Evolutionary conservation across 2,329 filamentous ascomycete genomes (phyloP), one percentile per base, ranked within the genome.

Genomic region (Pestalotiopsis sp.): DNA sequence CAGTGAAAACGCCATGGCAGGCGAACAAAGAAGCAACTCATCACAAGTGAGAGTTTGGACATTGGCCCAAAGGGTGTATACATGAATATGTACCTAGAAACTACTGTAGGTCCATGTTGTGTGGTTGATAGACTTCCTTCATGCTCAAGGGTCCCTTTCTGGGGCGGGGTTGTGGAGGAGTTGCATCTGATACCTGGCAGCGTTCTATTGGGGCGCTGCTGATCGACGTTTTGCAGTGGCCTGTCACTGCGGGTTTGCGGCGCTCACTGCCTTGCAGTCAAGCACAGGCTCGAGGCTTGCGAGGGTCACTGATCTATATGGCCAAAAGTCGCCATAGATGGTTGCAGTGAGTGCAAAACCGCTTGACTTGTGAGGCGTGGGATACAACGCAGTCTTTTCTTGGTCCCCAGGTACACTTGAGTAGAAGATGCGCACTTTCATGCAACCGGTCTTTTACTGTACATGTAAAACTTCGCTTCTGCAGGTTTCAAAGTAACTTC

Each of bases 401-500:
- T 36, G 31, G 14, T 14, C n/a, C 14, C 13, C 13, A 49, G 13
- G 6, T n/a, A 49, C 14, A 49, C 14, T 49, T 5, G 41, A 49
- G n/a, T 14, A n/a, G 17, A 52, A n/a, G 17, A n/a, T 52, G 17
- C 14, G 17, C 14, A 52, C 5, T 17, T 45, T 13, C 41, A 45
- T 45, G 3, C 41, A 13, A 13, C 4, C 17, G 41, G 14, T 52
- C 14, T n/a, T 52, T 52, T 20, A 3, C 17, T 52, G 45, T 17
- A 52, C n/a, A n/a, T 52, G 45, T n/a, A 20, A n/a, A 52, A n/a
- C 17, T 20, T 62, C 31, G 59, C 59, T 62, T 62, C 31, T 62
- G 31, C 59, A 39, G 23, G 59, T 39, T 52, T 6, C 59, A 36
- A 62, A 62, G 27, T 62, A 62, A 62, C 31, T 62, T 62, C 27